phyloP scores from a whole-genome alignment of 208 protist genomes.

The Histomonas meleagridis region DNA sequence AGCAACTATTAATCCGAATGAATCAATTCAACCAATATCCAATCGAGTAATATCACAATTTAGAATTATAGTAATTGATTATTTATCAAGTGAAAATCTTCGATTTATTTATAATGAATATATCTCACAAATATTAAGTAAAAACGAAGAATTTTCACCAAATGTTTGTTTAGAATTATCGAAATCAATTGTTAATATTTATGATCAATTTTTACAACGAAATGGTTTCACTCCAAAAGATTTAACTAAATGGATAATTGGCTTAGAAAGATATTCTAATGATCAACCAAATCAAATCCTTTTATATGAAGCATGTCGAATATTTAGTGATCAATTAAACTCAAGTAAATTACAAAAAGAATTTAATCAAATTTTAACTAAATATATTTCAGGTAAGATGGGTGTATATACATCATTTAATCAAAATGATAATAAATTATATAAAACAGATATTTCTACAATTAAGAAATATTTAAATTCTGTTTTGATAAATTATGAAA shows the following conservation, averaged over 20 bases:
- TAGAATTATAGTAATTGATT: slow-evolving; percentile 14
- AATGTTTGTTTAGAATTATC: not conserved
- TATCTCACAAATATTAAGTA: not conserved
- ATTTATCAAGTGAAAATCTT: not conserved
- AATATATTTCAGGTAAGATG: slow-evolving; percentile 1
- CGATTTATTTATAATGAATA: slow-evolving; percentile 16
- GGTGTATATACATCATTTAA: not conserved
- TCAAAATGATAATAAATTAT: not conserved
- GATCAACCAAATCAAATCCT: not conserved
- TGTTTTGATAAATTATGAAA: not conserved
- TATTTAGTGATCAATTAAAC: not conserved
- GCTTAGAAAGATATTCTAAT: not conserved
- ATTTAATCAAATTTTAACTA: not conserved
- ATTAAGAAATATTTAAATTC: not conserved
- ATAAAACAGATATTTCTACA: not conserved
- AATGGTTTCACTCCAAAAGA: slow-evolving; percentile 24
- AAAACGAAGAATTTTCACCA: not conserved
- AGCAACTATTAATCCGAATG: not conserved
- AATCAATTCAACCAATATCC: not conserved
- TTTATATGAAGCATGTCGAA: not conserved
- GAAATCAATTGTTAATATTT: not conserved
- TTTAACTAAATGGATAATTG: not conserved
- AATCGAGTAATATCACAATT: not conserved
- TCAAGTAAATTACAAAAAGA: not conserved
- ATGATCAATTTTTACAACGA: not conserved